Evolutionary conservation across 441 rosid species (phyloP).

Genomic region (Populus trichocarpa): DNA sequence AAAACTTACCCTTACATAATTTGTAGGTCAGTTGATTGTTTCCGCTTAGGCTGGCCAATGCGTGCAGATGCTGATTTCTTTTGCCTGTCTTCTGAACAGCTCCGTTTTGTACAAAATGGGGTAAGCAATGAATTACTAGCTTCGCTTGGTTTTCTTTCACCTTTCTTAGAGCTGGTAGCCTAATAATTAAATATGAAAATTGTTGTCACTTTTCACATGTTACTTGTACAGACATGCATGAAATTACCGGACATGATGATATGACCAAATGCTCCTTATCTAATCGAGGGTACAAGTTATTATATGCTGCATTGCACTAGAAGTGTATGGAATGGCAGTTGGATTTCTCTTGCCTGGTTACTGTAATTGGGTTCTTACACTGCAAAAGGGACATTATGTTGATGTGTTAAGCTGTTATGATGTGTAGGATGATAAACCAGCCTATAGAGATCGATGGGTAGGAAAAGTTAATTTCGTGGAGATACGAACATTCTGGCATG

Average conservation of each 20-base stretch:
- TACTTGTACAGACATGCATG: not conserved
- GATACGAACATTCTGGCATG: conserved; percentile 95
- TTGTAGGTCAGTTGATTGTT: too few relatives aligned
- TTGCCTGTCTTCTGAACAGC: conserved; percentile 30
- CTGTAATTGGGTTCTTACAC: not conserved
- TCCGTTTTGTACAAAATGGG: conserved; percentile 48
- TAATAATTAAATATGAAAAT: not conserved
- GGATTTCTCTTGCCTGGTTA: not conserved
- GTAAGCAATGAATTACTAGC: conserved; percentile 27
- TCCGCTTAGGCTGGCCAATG: too few relatives aligned
- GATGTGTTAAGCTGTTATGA: not conserved
- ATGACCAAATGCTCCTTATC: too few relatives aligned
- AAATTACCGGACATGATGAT: too few relatives aligned
- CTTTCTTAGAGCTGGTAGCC: too few relatives aligned
- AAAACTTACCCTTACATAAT: too few relatives aligned
- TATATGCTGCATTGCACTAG: not conserved
- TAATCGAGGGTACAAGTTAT: too few relatives aligned
- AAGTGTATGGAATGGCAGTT: not conserved
- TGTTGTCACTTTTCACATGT: not conserved
- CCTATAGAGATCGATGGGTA: conserved; percentile 65
- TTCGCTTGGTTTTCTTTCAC: not conserved
- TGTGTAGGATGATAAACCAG: conserved; percentile 70
- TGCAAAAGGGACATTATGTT: not conserved
- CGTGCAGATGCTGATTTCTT: conserved; percentile 69
- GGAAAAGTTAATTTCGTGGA: conserved; percentile 99